These are phyloP conservation scores for Lactarius evosmus DNA, from an alignment of 768 basidiomycete genomes.

Conservation along the genomic window DNA sequence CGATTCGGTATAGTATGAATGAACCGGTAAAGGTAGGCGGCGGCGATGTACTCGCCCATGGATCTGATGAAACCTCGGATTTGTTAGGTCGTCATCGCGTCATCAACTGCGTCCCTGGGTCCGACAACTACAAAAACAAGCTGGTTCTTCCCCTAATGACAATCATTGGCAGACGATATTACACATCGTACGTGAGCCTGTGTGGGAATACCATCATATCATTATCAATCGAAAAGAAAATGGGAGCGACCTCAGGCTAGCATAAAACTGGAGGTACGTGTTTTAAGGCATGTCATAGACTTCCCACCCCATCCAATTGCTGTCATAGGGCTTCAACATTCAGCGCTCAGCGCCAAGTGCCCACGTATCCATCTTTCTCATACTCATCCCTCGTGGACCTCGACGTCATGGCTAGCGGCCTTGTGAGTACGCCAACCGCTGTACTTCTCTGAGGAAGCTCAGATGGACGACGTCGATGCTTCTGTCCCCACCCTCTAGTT, in stretches of 20 bases:
- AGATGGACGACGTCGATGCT: background rate
- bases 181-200: background rate
- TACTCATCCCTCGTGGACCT: too few species aligned
- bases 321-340: background rate
- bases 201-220: background rate
- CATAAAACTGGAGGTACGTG: constrained; percentile 4
- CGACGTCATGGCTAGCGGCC: constrained; percentile 11
- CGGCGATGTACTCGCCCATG: background rate
- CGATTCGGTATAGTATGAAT: background rate
- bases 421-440: constrained; percentile 53
- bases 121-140: background rate
- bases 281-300: background rate
- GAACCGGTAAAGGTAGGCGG: background rate
- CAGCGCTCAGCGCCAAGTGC: background rate
- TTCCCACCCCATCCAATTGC: background rate
- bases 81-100: background rate
- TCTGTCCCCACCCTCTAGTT: constrained; percentile 45
- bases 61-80: too few species aligned
- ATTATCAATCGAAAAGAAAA: background rate
- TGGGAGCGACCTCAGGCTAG: too few species aligned
- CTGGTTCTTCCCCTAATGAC: background rate
- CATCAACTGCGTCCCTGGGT: background rate
- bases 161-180: background rate
- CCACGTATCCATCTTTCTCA: background rate
- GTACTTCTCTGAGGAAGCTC: background rate